Evolutionary conservation across 345 rosid genomes (phyloP).

Genomic region (Euphorbia pulcherrima): DNA sequence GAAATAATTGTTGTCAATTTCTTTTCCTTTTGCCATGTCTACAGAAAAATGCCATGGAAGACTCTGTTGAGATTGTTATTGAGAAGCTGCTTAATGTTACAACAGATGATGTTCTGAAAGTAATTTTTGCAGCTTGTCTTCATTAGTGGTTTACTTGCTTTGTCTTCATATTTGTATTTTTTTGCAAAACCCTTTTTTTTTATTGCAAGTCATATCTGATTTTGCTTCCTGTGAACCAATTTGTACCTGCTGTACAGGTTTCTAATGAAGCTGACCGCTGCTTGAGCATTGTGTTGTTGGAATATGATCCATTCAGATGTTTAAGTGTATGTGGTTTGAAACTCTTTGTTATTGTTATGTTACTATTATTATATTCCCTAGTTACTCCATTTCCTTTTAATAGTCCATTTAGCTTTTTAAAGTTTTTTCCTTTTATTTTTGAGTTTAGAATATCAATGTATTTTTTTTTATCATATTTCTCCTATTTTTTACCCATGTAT

Average conservation of each 20-base stretch:
- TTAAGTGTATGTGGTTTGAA: conserved; percentile 59
- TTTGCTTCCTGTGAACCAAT: conserved; percentile 16
- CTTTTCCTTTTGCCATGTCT: conserved; percentile 23
- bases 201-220: not conserved
- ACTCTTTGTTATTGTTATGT: not conserved
- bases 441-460: too few relatives aligned
- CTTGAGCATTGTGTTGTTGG: conserved; percentile 65
- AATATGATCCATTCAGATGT: conserved; percentile 94
- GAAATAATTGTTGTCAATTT: not conserved
- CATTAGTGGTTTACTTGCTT: not conserved
- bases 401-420: too few relatives aligned
- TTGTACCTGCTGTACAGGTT: conserved; percentile 43
- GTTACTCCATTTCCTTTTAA: too few relatives aligned
- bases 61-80: conserved; percentile 83
- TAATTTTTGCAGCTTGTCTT: conserved; percentile 26
- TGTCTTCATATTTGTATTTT: not conserved
- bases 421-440: too few relatives aligned
- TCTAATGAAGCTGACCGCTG: conserved; percentile 90
- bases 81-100: conserved; percentile 87
- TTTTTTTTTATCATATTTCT: too few relatives aligned
- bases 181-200: too few relatives aligned
- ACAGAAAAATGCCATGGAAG: conserved; percentile 85
- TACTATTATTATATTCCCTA: too few relatives aligned
- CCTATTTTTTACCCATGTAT: too few relatives aligned
- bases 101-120: conserved; percentile 71